Percentiles rank a stretch among this genome's conserved stretches.
Evolutionary conservation across 768 basidiomycete genomes (phyloP).

Genomic region (Russula sp.): DNA sequence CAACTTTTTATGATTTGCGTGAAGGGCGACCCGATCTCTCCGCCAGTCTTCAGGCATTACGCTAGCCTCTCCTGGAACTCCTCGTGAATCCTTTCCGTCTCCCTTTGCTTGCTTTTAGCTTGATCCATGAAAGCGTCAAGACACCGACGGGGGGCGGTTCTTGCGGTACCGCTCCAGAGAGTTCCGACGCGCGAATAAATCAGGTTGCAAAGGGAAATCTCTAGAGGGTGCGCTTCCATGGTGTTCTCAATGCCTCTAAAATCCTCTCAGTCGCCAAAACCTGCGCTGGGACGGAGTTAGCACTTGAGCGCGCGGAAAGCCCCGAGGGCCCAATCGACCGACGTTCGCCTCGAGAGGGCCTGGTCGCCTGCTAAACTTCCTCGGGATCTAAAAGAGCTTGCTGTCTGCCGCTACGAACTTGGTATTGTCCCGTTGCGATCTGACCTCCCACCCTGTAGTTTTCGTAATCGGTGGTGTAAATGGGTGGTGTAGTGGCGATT

Average conservation of each 20-base stretch:
- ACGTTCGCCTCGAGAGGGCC: neutral
- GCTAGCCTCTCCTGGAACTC: no score
- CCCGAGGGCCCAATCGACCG: neutral
- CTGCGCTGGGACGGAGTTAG: neutral
- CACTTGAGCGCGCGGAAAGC: neutral
- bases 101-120: neutral
- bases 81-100: neutral
- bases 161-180: neutral
- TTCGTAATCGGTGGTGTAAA: no score
- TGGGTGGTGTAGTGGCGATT: no score
- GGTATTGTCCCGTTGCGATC: neutral
- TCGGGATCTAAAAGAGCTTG: neutral
- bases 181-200: neutral
- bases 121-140: no score
- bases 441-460: no score
- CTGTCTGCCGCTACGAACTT: neutral
- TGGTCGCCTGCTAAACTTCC: neutral
- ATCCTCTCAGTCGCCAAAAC: neutral
- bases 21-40: no score
- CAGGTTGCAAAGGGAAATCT: neutral
- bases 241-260: neutral
- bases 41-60: no score
- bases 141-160: neutral
- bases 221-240: neutral
- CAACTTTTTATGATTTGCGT: neutral